Conservation (phyloP, 2,329 filamentous ascomycete species). For the Paecilomyces niveus region DNA sequence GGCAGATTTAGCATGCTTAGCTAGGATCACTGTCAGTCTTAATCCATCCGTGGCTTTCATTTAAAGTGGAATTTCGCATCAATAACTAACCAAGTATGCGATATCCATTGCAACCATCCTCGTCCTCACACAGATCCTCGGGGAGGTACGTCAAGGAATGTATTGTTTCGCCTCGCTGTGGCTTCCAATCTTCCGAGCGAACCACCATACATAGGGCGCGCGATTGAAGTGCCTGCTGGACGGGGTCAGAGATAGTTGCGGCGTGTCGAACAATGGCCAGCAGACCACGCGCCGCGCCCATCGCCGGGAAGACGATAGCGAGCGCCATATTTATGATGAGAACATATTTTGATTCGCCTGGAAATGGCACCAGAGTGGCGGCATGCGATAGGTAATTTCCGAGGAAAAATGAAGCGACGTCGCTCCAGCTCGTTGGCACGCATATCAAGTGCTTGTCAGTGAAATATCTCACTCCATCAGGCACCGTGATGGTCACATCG, state of each 20-base stretch:
- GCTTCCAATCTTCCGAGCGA: constrained; percentile 15
- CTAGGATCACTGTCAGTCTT: neutral
- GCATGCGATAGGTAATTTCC: constrained; percentile 31
- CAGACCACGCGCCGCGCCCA: constrained; percentile 19
- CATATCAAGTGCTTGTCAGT: neutral
- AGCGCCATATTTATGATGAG: constrained; percentile 10
- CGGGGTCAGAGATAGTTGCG: constrained; percentile 7
- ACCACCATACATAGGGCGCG: constrained; percentile 24
- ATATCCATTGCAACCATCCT: constrained; percentile 4
- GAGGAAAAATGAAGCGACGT: constrained; percentile 24
- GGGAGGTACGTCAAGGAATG: constrained; percentile 7
- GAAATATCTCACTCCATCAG: neutral
- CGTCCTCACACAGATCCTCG: constrained; percentile 5
- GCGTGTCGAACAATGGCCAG: constrained; percentile 17
- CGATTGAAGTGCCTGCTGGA: constrained; percentile 18
- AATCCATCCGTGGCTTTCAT: neutral
- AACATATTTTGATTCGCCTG: constrained; percentile 18
- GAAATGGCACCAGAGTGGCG: constrained; percentile 22
- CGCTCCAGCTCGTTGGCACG: constrained; percentile 7
- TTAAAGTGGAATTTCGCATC: neutral
- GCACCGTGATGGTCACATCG: neutral
- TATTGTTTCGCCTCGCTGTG: constrained; percentile 11
- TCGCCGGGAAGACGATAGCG: constrained; percentile 17
- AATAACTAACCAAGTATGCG: neutral
- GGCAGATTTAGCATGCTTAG: neutral